phyloP scores from a whole-genome alignment of 2,329 filamentous ascomycete genomes.

The Dothiorella sarmentorum region DNA sequence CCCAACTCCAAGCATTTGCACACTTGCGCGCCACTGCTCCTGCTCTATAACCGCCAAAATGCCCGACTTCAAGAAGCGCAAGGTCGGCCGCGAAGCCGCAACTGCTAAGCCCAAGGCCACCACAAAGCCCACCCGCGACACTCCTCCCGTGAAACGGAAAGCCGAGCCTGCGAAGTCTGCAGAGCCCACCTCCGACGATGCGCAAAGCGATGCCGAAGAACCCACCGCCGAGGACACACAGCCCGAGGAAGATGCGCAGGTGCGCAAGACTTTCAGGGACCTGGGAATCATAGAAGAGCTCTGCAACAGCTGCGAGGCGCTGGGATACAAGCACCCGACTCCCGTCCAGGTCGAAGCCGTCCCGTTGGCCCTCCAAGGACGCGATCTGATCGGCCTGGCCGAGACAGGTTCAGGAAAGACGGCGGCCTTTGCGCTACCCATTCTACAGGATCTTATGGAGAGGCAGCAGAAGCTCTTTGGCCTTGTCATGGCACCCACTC shows the following conservation, averaged over 20 bases:
- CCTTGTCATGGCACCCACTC: constrained; percentile 87
- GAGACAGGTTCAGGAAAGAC: constrained; percentile 97
- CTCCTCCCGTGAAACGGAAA: neutral
- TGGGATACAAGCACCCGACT: constrained; percentile 83
- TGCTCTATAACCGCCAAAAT: constrained; percentile 28
- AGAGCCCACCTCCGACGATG: constrained; percentile 22
- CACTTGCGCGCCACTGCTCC: neutral
- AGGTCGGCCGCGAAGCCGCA: constrained; percentile 29
- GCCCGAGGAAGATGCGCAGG: constrained; percentile 22
- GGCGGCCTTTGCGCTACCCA: constrained; percentile 88
- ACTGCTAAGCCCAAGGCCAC: neutral
- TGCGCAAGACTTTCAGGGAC: constrained; percentile 64
- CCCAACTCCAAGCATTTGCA: neutral
- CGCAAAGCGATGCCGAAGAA: constrained; percentile 23
- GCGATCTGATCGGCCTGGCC: constrained; percentile 88
- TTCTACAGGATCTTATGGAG: constrained; percentile 83
- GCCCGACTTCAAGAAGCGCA: constrained; percentile 43
- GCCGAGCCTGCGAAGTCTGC: constrained; percentile 20
- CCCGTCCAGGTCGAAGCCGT: constrained; percentile 86
- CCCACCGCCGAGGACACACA: constrained; percentile 24
- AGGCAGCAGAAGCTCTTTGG: constrained; percentile 82
- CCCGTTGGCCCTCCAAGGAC: constrained; percentile 71
- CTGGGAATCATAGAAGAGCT: constrained; percentile 79
- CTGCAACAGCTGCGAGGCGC: constrained; percentile 78
- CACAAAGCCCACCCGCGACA: neutral